Evolutionary conservation across 768 basidiomycete species (phyloP).

Genomic region (Leccinum uliginosum): DNA sequence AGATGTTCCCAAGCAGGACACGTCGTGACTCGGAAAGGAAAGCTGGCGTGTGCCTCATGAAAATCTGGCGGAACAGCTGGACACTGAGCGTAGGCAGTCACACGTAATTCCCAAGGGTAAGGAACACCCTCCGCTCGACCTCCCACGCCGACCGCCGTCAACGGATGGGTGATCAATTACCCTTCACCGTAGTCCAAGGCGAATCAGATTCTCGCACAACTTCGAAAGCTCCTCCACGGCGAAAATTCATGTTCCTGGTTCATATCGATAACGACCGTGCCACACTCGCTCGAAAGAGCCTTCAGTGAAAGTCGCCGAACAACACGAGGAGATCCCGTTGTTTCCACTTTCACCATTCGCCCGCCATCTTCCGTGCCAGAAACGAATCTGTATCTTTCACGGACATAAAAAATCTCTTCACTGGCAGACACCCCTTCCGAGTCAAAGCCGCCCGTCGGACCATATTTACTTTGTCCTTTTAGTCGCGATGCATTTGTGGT

Average conservation of each 20-base stretch:
- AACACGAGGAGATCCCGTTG: not conserved
- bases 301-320: not conserved
- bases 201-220: slow-evolving; percentile 8
- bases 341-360: not conserved
- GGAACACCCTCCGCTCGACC: not conserved
- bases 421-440: too few species aligned
- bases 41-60: slow-evolving; percentile 7
- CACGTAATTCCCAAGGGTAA: slow-evolving; percentile 14
- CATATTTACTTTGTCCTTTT: not conserved
- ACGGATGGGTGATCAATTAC: slow-evolving; percentile 7
- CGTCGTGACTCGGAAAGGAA: slow-evolving; percentile 12
- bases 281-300: slow-evolving; percentile 5
- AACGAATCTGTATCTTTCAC: not conserved
- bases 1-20: slow-evolving; percentile 24
- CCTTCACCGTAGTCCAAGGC: slow-evolving; percentile 3
- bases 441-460: not conserved
- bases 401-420: not conserved
- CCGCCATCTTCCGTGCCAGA: not conserved
- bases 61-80: slow-evolving; percentile 23
- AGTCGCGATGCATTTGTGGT: not conserved
- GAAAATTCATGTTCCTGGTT: slow-evolving; percentile 13
- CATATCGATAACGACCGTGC: not conserved
- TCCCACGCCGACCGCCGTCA: slow-evolving; percentile 11
- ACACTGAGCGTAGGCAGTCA: not conserved
- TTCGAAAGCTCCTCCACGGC: slow-evolving; percentile 4